Evolutionary conservation across 2,329 filamentous ascomycete genomes (phyloP).

Genomic region (Penicillium digitatum): DNA sequence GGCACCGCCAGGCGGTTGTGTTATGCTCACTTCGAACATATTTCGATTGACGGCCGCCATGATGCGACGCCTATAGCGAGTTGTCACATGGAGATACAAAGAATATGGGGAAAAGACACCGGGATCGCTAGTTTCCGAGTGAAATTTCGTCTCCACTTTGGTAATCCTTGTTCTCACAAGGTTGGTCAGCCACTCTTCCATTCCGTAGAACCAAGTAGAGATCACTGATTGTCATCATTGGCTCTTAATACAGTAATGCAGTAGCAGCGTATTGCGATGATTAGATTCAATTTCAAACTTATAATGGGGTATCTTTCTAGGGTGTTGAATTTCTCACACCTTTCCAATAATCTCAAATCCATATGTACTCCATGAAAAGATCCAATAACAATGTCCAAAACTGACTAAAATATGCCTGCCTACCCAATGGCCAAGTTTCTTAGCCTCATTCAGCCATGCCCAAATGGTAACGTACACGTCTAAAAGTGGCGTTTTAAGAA

Average conservation of each 20-base stretch:
- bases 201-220: neutral
- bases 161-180: neutral
- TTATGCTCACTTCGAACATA: constrained; percentile 41
- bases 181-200: neutral
- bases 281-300: neutral
- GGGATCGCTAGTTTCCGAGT: constrained; percentile 21
- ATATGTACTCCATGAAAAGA: neutral
- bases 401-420: neutral
- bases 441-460: neutral
- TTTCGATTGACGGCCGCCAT: constrained; percentile 43
- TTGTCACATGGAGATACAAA: constrained; percentile 13
- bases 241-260: no score
- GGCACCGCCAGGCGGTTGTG: constrained; percentile 28
- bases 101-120: constrained; percentile 14
- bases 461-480: neutral
- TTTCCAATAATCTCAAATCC: neutral
- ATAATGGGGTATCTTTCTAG: constrained; percentile 7
- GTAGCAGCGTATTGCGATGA: neutral
- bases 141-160: constrained; percentile 12
- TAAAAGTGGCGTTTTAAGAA: neutral
- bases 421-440: neutral
- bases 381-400: neutral
- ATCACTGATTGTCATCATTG: neutral
- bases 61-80: constrained; percentile 29
- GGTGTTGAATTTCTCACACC: neutral